Percentiles rank a stretch among this genome's conserved stretches.
phyloP scores from a whole-genome alignment of 2,329 filamentous ascomycete species.

The Cryphonectria naterciae region DNA sequence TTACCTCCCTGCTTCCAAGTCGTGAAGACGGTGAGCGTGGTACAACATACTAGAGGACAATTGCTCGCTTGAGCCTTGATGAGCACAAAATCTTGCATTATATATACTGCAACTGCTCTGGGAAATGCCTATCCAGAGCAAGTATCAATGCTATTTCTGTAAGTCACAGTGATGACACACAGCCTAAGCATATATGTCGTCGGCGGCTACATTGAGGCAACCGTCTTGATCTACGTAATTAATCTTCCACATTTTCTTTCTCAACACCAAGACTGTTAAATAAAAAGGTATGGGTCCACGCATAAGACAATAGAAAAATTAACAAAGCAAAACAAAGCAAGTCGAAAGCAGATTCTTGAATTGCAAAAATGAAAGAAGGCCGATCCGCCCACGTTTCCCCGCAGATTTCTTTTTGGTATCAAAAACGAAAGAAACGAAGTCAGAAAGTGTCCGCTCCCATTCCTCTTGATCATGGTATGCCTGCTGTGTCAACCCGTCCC shows the following conservation, averaged over 20 bases:
- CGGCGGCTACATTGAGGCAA: background rate
- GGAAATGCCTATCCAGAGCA: too few species aligned
- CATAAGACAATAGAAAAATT: background rate
- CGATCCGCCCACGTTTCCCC: conserved; percentile 5
- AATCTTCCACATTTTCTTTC: background rate
- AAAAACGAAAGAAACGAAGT: conserved; percentile 20
- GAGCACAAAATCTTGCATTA: background rate
- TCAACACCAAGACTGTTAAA: background rate
- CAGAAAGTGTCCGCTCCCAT: conserved; percentile 13
- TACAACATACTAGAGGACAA: background rate
- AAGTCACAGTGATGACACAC: background rate
- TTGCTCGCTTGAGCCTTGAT: background rate
- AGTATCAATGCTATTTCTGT: too few species aligned
- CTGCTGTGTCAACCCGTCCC: conserved; percentile 17
- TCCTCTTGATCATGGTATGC: conserved; percentile 6
- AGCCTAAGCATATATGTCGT: background rate
- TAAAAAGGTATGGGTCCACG: background rate
- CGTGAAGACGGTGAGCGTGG: background rate
- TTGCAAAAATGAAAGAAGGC: background rate
- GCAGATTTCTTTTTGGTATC: conserved; percentile 21
- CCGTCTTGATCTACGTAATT: background rate
- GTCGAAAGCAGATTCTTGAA: background rate
- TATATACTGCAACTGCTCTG: too few species aligned
- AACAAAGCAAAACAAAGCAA: background rate
- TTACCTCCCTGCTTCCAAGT: background rate